Conservation (phyloP, 2,329 filamentous ascomycete genomes). For the Sarocladiaceae sp. region DNA sequence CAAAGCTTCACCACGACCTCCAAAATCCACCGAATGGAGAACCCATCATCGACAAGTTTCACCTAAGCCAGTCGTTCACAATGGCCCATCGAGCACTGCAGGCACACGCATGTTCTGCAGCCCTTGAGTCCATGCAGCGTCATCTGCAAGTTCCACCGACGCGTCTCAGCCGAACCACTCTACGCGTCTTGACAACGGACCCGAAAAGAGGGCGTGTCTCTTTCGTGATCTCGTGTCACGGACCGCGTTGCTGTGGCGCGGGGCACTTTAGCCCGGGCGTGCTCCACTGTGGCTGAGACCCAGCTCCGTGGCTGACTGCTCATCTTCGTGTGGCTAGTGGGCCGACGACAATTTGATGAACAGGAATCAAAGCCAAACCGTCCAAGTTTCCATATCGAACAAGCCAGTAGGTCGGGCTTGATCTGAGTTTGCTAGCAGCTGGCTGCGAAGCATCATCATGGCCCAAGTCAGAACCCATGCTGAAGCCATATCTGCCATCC, state of each 20-base stretch:
- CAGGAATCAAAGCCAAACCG: neutral
- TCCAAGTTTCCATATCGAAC: neutral
- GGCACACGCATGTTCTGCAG: slow-evolving; percentile 2
- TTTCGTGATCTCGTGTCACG: slow-evolving; percentile 36
- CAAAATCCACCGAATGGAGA: too few species aligned
- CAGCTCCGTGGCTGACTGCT: neutral
- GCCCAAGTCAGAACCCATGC: neutral
- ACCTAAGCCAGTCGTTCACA: slow-evolving; percentile 3
- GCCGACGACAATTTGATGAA: neutral
- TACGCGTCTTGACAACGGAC: slow-evolving; percentile 4
- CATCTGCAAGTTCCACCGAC: slow-evolving; percentile 2
- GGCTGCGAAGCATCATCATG: slow-evolving; percentile 2
- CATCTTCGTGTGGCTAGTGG: neutral
- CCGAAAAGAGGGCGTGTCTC: slow-evolving; percentile 30
- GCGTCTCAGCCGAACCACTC: slow-evolving; percentile 1
- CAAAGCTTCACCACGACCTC: too few species aligned
- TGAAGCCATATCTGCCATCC: neutral
- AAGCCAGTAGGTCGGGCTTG: neutral
- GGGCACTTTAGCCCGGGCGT: slow-evolving; percentile 3
- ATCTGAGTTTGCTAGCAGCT: neutral
- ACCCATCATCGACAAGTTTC: neutral
- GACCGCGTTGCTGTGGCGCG: slow-evolving; percentile 10
- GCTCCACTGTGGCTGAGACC: neutral
- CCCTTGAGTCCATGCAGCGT: neutral
- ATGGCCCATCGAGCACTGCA: too few species aligned